A percentile compares a stretch with the other conserved stretches of the same genome.
Conservation (phyloP, 345 rosid species). For the Raphanus raphanistrum region DNA sequence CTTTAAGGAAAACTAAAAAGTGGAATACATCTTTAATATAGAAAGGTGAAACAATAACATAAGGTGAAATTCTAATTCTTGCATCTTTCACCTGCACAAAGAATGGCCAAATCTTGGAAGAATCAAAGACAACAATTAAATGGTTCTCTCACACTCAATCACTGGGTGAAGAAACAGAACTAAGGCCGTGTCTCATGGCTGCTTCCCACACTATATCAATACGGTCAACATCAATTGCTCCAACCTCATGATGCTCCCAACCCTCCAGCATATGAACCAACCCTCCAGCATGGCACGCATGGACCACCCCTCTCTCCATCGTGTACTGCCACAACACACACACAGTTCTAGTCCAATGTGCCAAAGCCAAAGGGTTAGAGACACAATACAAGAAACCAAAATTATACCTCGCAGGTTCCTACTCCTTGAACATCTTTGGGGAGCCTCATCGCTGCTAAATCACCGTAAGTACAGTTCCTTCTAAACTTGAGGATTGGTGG, state of each 20-base stretch:
- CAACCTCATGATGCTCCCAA: slow-evolving; percentile 95
- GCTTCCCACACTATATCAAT: slow-evolving; percentile 94
- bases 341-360: not conserved
- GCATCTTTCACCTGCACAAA: slow-evolving; percentile 36
- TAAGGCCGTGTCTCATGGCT: slow-evolving; percentile 76
- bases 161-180: slow-evolving; percentile 50
- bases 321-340: slow-evolving; percentile 64
- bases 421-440: slow-evolving; percentile 89
- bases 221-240: slow-evolving; percentile 80
- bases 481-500: slow-evolving; percentile 80
- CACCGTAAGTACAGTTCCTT: slow-evolving; percentile 85
- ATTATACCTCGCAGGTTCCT: slow-evolving; percentile 82
- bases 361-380: not conserved
- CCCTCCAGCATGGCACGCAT: slow-evolving; percentile 99
- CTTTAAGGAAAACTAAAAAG: too few species aligned
- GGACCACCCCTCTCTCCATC: slow-evolving; percentile 94
- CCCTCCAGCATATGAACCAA: slow-evolving; percentile 89
- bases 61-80: slow-evolving; percentile 22
- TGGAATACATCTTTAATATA: not conserved
- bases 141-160: slow-evolving; percentile 5
- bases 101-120: slow-evolving; percentile 22
- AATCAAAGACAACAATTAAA: slow-evolving; percentile 12
- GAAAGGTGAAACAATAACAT: slow-evolving; percentile 11
- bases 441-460: slow-evolving; percentile 96
- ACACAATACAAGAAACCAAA: not conserved